Percentiles rank a stretch among this genome's conserved stretches.
Conservation (phyloP, 78 protist genomes). For the Dictyostelium brefeldianum region DNA sequence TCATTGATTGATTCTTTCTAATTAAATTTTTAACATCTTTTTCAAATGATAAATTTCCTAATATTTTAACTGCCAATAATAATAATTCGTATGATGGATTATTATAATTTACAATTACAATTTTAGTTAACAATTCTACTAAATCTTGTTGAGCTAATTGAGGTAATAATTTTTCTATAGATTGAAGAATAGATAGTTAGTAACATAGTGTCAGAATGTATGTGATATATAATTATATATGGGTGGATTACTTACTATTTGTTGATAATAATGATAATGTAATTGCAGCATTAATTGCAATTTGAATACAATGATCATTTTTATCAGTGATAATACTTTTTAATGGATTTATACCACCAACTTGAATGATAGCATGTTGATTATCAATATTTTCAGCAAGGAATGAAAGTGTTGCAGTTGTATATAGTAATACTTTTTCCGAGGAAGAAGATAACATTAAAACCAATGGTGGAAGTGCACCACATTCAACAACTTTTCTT, state of each 20-base stretch:
- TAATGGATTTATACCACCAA: constrained; percentile 63
- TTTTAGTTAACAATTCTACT: constrained; percentile 37
- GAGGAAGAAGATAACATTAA: constrained; percentile 29
- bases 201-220: no score
- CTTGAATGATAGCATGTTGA: constrained; percentile 49
- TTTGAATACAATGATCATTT: constrained; percentile 11
- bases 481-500: constrained; percentile 71
- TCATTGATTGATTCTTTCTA: constrained; percentile 67
- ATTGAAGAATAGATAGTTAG: no score
- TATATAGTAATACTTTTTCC: constrained; percentile 39
- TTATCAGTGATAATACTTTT: constrained; percentile 31
- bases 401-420: constrained; percentile 6
- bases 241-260: no score
- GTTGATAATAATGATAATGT: constrained; percentile 37
- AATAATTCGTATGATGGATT: constrained; percentile 52
- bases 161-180: constrained; percentile 20
- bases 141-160: constrained; percentile 53
- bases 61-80: constrained; percentile 36
- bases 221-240: no score
- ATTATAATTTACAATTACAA: constrained; percentile 58
- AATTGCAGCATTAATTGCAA: constrained; percentile 36
- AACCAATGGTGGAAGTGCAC: constrained; percentile 64
- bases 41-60: constrained; percentile 51
- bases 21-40: constrained; percentile 41
- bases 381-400: constrained; percentile 50